A percentile compares a stretch with the other conserved stretches of the same genome.
These are phyloP conservation scores for Metschnikowia reukaufii DNA, from an alignment of 805 yeast species.

Conservation along the genomic window DNA sequence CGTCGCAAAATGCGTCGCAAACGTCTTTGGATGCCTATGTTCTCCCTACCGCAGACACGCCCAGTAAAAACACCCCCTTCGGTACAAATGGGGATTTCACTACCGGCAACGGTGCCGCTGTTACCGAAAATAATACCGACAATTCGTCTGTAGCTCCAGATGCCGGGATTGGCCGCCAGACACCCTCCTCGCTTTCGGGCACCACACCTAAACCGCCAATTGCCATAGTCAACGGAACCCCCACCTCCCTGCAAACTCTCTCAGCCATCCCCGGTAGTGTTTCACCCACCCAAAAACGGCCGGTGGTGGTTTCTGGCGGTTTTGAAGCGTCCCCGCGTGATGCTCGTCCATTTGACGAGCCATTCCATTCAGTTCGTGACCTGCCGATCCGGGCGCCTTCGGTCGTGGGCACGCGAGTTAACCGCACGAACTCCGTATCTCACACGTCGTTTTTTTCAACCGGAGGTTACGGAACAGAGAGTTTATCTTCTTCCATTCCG, in stretches of 20 bases:
- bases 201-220: background rate
- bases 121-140: background rate
- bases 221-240: background rate
- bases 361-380: slow-evolving; percentile 10
- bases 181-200: background rate
- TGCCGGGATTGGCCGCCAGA: too few relatives aligned
- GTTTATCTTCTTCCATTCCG: slow-evolving; percentile 62
- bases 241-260: background rate
- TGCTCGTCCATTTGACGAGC: slow-evolving; percentile 10
- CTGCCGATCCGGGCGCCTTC: slow-evolving; percentile 11
- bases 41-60: background rate
- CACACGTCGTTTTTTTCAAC: slow-evolving; percentile 39
- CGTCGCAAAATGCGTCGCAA: slow-evolving; percentile 7
- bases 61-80: background rate
- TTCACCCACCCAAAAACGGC: slow-evolving; percentile 14
- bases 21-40: slow-evolving; percentile 9
- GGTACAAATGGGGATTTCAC: too few relatives aligned
- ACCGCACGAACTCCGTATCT: slow-evolving; percentile 38
- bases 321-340: slow-evolving; percentile 15
- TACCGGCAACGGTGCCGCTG: too few relatives aligned
- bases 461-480: slow-evolving; percentile 37
- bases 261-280: slow-evolving; percentile 12
- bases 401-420: slow-evolving; percentile 41
- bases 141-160: background rate
- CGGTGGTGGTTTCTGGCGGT: slow-evolving; percentile 23